phyloP scores from a whole-genome alignment of 1,284 basidiomycete species.

The Malassezia furfur region DNA sequence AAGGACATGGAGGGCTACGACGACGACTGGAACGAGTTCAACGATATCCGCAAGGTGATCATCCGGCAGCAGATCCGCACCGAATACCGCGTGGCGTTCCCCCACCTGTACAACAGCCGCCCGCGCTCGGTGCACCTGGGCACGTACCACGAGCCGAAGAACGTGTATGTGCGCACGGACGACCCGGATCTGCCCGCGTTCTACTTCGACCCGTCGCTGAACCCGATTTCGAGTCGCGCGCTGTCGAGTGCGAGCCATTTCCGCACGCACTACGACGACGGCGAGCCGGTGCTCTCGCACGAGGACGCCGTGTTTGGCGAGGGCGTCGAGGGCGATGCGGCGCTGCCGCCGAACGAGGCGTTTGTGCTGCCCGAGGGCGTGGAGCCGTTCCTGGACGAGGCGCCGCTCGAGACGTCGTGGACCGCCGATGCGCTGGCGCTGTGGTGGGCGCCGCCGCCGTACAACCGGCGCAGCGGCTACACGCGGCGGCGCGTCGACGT shows the following conservation, averaged over 20 bases:
- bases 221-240: conserved; percentile 53
- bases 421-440: conserved; percentile 94
- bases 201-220: conserved; percentile 94
- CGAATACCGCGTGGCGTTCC: conserved; percentile 98
- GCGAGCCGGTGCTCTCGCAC: conserved; percentile 58
- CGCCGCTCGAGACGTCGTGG: conserved; percentile 74
- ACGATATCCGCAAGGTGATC: conserved; percentile 99
- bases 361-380: conserved; percentile 77
- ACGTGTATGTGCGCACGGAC: conserved; percentile 95
- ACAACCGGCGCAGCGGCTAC: conserved; percentile 79
- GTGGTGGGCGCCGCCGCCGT: conserved; percentile 98
- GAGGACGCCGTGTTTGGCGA: conserved; percentile 83
- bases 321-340: conserved; percentile 59
- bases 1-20: conserved; percentile 95
- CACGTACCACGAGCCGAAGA: conserved; percentile 87
- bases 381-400: conserved; percentile 72
- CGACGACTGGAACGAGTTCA: conserved; percentile 99
- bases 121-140: conserved; percentile 89
- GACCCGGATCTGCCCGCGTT: conserved; percentile 99
- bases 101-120: conserved; percentile 95
- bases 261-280: conserved; percentile 32
- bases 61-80: conserved; percentile 97
- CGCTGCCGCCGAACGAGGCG: conserved; percentile 58
- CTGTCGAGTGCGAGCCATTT: conserved; percentile 30
- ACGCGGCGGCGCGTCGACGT: conserved; percentile 91